Percentiles rank a stretch among this genome's conserved stretches.
Evolutionary conservation across 2,329 filamentous ascomycete genomes (phyloP).

Genomic region (Curvularia hawaiiensis): DNA sequence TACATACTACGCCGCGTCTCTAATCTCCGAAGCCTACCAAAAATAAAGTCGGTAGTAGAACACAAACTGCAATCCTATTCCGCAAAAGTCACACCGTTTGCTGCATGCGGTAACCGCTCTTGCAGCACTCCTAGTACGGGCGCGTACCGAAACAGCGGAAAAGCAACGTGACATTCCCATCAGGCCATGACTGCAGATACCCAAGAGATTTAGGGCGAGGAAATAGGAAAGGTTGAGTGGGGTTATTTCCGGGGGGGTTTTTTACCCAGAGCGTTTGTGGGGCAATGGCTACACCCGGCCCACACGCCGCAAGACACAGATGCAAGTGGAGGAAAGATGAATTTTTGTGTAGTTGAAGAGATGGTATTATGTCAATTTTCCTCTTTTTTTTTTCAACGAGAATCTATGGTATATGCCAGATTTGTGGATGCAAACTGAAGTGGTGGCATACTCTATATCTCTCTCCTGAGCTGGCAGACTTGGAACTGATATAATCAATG

Average conservation of each 20-base stretch:
- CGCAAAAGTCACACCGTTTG: not conserved
- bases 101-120: not conserved
- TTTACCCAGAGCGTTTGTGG: not conserved
- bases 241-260: not conserved
- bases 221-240: not conserved
- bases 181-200: slow-evolving; percentile 15
- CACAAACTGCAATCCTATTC: not conserved
- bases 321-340: not conserved
- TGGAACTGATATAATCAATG: not conserved
- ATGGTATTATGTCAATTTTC: not conserved
- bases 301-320: not conserved
- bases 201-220: slow-evolving; percentile 6
- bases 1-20: not conserved
- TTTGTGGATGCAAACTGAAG: not conserved
- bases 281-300: not conserved
- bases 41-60: not conserved
- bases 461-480: not conserved
- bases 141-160: slow-evolving; percentile 12
- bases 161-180: not conserved
- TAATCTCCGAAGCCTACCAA: not conserved
- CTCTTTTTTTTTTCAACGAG: not conserved
- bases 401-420: not conserved
- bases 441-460: not conserved
- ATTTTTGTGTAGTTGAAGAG: not conserved
- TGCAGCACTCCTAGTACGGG: not conserved